Base-by-base conservation (phyloP, 23 red algal species). In the Gracilaria gracilis region DNA sequence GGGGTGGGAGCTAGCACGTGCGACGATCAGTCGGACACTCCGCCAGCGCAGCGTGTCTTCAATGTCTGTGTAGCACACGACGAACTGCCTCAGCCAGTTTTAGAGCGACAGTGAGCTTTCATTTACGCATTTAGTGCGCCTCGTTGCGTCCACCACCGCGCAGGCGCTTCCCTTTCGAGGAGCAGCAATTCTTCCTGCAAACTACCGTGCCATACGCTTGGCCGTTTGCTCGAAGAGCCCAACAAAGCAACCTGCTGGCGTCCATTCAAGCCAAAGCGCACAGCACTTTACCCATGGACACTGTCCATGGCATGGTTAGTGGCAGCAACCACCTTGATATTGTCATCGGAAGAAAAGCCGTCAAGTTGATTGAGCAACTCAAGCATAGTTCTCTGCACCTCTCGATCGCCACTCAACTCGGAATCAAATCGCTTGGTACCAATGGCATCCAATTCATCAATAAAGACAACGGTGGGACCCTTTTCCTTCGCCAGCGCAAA, bases 381-480 rank as follows among this genome's bases (percentile, higher is more conserved):
- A 54, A 99, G 90, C 97, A 99, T 99, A 11, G 97, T 99, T 31
- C 97, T 80, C 65, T 99, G 97, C 24, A 95, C 94, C 75, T 99
- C 97, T 53, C 94, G 89, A 89, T 99, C 97, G 21, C 97, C 97
- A 76, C 93, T 96, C 51, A 94, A 71, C 38, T 99, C 97, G 12
- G 97, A 99, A 61, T 99, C 97, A 81, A 99, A 99, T 21, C 97
- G 90, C 79, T 99, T 99, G n/a, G 97, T 96, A 66, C 97, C 97
- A 69, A 99, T 92, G 0, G 97, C 97, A 89, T 99, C 97, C 91
- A 99, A 79, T 53, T 99, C 97, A 84, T 99, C 97, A 67, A 99
- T 99, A 94, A 99, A 99, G 70, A 99, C 95, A 85, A 99, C 95
- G 8, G 97, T 96, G 17, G 97, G 97, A 14, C 94, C 97, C 74